phyloP scores from a whole-genome alignment of 192 early-diverging fungal genomes.

The Paraglomus brasilianum region DNA sequence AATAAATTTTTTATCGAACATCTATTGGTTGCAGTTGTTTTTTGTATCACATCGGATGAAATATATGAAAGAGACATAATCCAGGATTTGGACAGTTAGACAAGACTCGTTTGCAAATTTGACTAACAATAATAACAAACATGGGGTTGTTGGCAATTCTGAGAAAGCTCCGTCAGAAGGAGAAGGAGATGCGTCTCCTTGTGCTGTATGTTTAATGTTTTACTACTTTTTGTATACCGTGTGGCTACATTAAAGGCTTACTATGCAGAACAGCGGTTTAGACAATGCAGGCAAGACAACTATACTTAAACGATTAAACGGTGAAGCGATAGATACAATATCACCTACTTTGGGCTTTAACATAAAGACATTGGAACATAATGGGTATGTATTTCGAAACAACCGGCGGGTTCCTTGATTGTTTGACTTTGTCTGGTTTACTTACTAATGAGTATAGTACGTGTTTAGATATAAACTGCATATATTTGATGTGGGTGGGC shows the following conservation, averaged over 20 bases:
- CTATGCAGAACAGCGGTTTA: slow-evolving; percentile 61
- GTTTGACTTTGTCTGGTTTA: background rate
- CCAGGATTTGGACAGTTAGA: too few species aligned
- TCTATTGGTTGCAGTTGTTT: too few species aligned
- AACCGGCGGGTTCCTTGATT: background rate
- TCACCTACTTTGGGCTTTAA: slow-evolving; percentile 98
- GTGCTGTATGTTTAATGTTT: slow-evolving; percentile 63
- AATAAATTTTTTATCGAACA: too few species aligned
- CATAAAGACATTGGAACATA: slow-evolving; percentile 91
- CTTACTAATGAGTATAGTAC: slow-evolving; percentile 11
- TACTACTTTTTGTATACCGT: too few species aligned
- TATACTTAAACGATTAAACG: slow-evolving; percentile 93
- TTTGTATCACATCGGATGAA: too few species aligned
- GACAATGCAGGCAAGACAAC: slow-evolving; percentile 99
- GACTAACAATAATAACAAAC: too few species aligned
- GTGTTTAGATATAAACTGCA: slow-evolving; percentile 77
- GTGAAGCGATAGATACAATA: slow-evolving; percentile 85
- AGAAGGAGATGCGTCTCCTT: slow-evolving; percentile 91
- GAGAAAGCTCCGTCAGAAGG: slow-evolving; percentile 86
- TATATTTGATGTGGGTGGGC: slow-evolving; percentile 97
- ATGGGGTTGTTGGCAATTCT: slow-evolving; percentile 98
- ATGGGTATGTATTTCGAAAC: slow-evolving; percentile 45
- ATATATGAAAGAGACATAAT: too few species aligned
- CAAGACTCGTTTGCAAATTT: too few species aligned
- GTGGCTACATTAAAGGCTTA: slow-evolving; percentile 2